Evolutionary conservation across 257 asterid genomes (phyloP).

Genomic region (Thymus mandschuricus): DNA sequence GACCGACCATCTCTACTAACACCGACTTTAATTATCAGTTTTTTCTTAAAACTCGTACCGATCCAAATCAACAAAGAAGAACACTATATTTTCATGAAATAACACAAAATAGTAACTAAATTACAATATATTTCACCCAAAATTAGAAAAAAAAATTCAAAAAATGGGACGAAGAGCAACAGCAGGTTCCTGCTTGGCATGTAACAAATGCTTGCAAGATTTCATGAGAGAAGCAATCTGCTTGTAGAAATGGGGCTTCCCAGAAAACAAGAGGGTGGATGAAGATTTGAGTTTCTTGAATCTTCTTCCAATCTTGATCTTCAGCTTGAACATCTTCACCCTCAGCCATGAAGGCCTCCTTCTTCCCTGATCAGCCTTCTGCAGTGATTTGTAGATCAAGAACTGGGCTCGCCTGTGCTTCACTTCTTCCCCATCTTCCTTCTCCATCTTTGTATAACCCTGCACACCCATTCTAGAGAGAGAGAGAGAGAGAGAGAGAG

Average conservation of each 20-base stretch:
- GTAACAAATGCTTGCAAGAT: conserved; percentile 63
- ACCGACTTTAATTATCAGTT: no score
- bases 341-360: conserved; percentile 64
- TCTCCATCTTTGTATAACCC: conserved; percentile 59
- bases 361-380: conserved; percentile 47
- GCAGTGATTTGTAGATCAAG: conserved; percentile 72
- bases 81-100: no score
- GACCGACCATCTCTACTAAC: no score
- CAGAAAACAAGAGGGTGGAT: conserved; percentile 34
- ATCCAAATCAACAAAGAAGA: no score
- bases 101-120: no score
- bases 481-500: background rate
- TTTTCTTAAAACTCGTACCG: no score
- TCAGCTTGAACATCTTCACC: conserved; percentile 60
- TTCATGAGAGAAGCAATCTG: conserved; percentile 49
- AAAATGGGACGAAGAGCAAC: conserved; percentile 28
- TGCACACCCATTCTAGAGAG: conserved; percentile 40
- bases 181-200: conserved; percentile 29
- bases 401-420: conserved; percentile 66
- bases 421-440: conserved; percentile 65
- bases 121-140: background rate
- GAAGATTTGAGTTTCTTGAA: conserved; percentile 30
- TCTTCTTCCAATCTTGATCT: conserved; percentile 64
- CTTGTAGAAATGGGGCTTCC: conserved; percentile 44
- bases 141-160: no score